Evolutionary conservation across 2,329 filamentous ascomycete genomes (phyloP), one percentile per base, ranked within the genome.

Genomic region (Microcyclospora pomicola): DNA sequence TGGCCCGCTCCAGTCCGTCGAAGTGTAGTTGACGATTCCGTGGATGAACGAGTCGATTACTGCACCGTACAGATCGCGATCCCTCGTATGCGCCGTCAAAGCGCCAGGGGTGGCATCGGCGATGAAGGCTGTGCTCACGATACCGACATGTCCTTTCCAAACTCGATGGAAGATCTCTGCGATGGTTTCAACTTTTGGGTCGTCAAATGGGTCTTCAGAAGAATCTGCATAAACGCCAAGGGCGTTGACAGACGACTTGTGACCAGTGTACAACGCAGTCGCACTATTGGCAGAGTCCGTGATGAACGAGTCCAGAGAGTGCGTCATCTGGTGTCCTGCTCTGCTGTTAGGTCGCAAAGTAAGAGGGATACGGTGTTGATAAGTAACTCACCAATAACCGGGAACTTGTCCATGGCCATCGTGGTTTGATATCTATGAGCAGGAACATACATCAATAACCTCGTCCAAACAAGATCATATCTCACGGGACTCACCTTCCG

Each of bases 281-380:
- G 83, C 83, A 5, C 80, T 85, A 63, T 91, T 91, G 61, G 84
- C 84, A 43, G 79, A 84, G 59, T 91, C 83, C 29, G 83, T 91
- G 55, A 91, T 88, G 68, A 82, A 88, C 35, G 69, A 77, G 63
- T 88, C 82, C 54, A 91, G 75, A 1, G 82, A 87, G 61, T 88
- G 82, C 9, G 83, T 87, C 71, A 91, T 88, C 62, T 88, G 83
- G 59, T 92, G 84, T 14, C 84, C 84, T 34, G 9, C 9, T 15
- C 4, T 31, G 9, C 14, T n/a, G 30, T 31, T 31, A 13, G 14
- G 9, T 9, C 30, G 6, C n/a, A 5, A 24, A 5, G 7, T 24
- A 4, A 9, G 88, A 56, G 15, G 6, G 14, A 15, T 10, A 5
- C 13, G 15, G 9, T 10, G 27, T 24, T n/a, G 5, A 6, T 32